Evolutionary conservation across 2,329 filamentous ascomycete genomes (phyloP).

Genomic region (Hypoxylon sp.): DNA sequence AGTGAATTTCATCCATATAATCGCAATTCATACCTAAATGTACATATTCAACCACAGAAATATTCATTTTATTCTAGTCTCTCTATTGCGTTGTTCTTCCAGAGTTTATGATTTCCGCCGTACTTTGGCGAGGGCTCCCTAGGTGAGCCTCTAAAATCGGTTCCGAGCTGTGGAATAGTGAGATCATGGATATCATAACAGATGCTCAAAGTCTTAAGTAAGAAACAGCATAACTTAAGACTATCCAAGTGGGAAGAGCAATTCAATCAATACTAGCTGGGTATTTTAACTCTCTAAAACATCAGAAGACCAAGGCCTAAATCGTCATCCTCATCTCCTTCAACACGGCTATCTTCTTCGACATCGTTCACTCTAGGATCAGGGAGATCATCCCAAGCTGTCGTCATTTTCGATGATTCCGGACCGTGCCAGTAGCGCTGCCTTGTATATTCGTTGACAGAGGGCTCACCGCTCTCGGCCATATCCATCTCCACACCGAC

Average conservation of each 20-base stretch:
- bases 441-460: conserved; percentile 31
- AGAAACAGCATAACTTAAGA: background rate
- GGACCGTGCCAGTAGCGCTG: conserved; percentile 21
- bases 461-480: conserved; percentile 6
- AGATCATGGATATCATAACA: background rate
- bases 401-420: background rate
- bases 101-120: too few species aligned
- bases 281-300: conserved; percentile 13
- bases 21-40: too few species aligned
- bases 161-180: background rate
- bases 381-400: conserved; percentile 31
- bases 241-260: background rate
- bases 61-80: background rate
- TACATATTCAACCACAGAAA: background rate
- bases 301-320: conserved; percentile 34
- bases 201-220: background rate
- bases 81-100: background rate
- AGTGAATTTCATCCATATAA: too few species aligned
- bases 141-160: too few species aligned
- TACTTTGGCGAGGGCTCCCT: too few species aligned
- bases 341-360: conserved; percentile 8
- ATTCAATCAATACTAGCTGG: background rate
- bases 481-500: conserved; percentile 40
- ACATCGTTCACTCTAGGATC: conserved; percentile 21
- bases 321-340: conserved; percentile 29